These are phyloP conservation scores for Aspergillus biplanus DNA, from an alignment of 495 filamentous ascomycete species.

Conservation along the genomic window DNA sequence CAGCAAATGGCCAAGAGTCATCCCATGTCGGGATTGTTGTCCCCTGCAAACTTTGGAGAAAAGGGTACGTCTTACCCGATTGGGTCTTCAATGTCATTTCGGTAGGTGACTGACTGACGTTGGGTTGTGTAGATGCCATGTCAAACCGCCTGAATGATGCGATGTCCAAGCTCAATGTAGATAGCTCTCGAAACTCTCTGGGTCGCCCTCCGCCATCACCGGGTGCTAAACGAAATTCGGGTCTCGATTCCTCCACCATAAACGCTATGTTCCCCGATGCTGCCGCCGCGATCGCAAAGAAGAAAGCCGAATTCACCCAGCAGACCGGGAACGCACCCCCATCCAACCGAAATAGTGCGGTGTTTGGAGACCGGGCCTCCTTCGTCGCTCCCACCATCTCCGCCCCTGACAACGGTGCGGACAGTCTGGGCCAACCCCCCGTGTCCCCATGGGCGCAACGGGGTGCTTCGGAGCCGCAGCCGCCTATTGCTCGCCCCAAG, in stretches of 20 bases:
- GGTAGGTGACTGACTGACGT: constrained; percentile 2
- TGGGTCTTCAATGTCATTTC: neutral
- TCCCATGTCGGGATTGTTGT: constrained; percentile 95
- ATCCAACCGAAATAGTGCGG: constrained; percentile 91
- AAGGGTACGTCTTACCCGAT: constrained; percentile 65
- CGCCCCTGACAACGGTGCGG: constrained; percentile 58
- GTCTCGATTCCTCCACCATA: constrained; percentile 88
- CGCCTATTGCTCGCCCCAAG: constrained; percentile 75
- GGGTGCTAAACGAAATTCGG: constrained; percentile 85
- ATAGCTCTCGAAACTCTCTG: constrained; percentile 84
- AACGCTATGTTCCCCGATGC: constrained; percentile 99
- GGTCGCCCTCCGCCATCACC: constrained; percentile 77
- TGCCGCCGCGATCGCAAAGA: constrained; percentile 93
- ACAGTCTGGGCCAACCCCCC: constrained; percentile 62
- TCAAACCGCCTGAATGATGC: constrained; percentile 94
- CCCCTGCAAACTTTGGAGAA: constrained; percentile 91
- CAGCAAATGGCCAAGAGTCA: constrained; percentile 98
- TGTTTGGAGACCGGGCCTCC: constrained; percentile 78
- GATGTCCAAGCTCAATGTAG: constrained; percentile 92
- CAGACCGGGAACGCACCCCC: constrained; percentile 87
- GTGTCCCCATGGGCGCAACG: constrained; percentile 78
- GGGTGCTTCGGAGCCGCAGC: constrained; percentile 50
- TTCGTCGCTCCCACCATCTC: constrained; percentile 80
- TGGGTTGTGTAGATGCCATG: constrained; percentile 77
- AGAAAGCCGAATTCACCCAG: constrained; percentile 96